These are phyloP conservation scores for Xerocomellus dryophilus DNA, from an alignment of 768 basidiomycete genomes.

Conservation along the genomic window DNA sequence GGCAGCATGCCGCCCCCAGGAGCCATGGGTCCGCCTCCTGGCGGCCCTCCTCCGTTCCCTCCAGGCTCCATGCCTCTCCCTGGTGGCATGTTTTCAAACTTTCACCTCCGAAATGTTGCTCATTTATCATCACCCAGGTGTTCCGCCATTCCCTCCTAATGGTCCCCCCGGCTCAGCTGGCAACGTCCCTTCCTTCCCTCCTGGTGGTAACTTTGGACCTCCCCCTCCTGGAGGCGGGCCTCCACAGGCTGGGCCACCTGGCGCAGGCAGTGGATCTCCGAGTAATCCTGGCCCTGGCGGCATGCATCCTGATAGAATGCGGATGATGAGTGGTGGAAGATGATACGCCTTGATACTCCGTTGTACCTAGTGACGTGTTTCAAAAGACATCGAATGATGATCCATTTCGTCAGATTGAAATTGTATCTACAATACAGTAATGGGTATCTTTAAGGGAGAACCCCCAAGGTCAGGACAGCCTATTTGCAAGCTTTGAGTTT, in stretches of 20 bases:
- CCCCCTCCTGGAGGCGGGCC: constrained; percentile 42
- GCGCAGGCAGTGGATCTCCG: constrained; percentile 26
- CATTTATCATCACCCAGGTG: constrained; percentile 25
- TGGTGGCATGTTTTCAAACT: constrained; percentile 38
- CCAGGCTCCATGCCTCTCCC: constrained; percentile 52
- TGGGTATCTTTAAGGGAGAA: background rate
- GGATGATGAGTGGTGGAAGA: constrained; percentile 61
- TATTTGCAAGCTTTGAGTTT: background rate
- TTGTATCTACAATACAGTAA: background rate
- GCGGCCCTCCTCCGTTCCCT: constrained; percentile 72
- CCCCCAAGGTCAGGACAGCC: background rate
- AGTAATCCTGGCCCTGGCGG: constrained; percentile 50
- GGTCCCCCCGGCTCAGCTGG: constrained; percentile 33
- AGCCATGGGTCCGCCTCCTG: constrained; percentile 52
- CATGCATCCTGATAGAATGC: constrained; percentile 82
- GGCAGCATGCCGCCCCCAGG: constrained; percentile 47
- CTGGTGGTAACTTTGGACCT: constrained; percentile 34
- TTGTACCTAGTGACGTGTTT: background rate
- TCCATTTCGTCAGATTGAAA: background rate
- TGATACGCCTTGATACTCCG: constrained; percentile 1
- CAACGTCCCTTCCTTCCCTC: constrained; percentile 31
- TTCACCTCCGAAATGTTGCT: background rate
- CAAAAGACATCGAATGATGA: background rate
- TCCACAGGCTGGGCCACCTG: constrained; percentile 42
- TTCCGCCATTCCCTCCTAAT: constrained; percentile 54